Percentiles rank a stretch among this genome's conserved stretches.
Evolutionary conservation across 441 rosid genomes (phyloP).

Genomic region (Arabidopsis lyrata): DNA sequence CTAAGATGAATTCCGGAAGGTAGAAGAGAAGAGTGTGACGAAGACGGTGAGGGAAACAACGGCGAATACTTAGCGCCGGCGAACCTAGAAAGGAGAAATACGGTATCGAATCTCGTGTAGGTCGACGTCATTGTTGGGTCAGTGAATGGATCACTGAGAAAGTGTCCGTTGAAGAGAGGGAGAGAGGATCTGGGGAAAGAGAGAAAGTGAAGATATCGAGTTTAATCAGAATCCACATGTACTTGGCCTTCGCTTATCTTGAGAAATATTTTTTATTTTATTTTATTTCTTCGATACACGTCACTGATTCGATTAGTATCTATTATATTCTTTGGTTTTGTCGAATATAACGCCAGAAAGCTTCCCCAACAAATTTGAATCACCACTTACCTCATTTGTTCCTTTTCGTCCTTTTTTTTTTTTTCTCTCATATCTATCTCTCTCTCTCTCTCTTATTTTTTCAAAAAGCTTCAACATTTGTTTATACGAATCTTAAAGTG

Average conservation of each 20-base stretch:
- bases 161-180: conserved; percentile 33
- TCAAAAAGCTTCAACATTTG: too few species aligned
- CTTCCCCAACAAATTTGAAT: too few species aligned
- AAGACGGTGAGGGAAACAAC: conserved; percentile 28
- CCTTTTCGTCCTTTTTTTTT: too few species aligned
- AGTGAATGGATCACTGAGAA: neutral
- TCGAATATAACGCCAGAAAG: too few species aligned
- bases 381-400: too few species aligned
- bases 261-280: neutral
- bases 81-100: conserved; percentile 43
- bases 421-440: too few species aligned
- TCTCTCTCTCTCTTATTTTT: too few species aligned
- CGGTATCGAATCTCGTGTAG: conserved; percentile 47
- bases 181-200: conserved; percentile 14
- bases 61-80: conserved; percentile 33
- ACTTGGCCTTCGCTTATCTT: conserved; percentile 30
- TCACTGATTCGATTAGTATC: conserved; percentile 25
- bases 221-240: conserved; percentile 32
- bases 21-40: conserved; percentile 36
- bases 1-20: conserved; percentile 47
- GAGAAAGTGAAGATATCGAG: conserved; percentile 9
- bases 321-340: neutral
- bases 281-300: neutral
- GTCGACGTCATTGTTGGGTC: conserved; percentile 39
- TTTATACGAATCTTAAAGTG: too few species aligned